These are phyloP conservation scores for Saturnispora silvae DNA, from an alignment of 805 yeast species.

Conservation along the genomic window DNA sequence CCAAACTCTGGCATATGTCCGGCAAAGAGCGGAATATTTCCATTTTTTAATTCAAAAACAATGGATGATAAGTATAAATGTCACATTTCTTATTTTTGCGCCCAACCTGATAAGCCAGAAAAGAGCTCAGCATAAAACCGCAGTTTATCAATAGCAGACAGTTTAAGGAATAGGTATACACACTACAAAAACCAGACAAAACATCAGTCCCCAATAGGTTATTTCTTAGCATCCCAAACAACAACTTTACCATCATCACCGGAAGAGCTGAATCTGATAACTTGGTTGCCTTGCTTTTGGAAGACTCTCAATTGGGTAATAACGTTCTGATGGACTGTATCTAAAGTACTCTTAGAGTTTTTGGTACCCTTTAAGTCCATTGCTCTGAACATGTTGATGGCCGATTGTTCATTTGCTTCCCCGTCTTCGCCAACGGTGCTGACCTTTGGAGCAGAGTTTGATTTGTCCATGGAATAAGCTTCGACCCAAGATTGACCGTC, in stretches of 20 bases:
- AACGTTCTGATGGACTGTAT: slow-evolving; percentile 86
- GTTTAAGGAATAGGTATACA: no score
- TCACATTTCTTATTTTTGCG: no score
- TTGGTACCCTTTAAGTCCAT: slow-evolving; percentile 86
- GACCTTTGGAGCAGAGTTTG: slow-evolving; percentile 29
- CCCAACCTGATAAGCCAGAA: no score
- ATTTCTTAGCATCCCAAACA: slow-evolving; percentile 50
- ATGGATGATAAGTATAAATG: not conserved
- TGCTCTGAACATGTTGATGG: slow-evolving; percentile 89
- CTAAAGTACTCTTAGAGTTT: slow-evolving; percentile 37
- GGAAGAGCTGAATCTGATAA: slow-evolving; percentile 56
- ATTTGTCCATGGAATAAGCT: slow-evolving; percentile 55
- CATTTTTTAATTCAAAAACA: not conserved
- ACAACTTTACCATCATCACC: slow-evolving; percentile 93
- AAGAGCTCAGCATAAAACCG: no score
- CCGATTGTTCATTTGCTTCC: slow-evolving; percentile 73
- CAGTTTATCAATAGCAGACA: no score
- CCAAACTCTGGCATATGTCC: not conserved
- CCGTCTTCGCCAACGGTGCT: slow-evolving; percentile 51
- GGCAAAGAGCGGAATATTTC: slow-evolving; percentile 3
- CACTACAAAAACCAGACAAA: no score
- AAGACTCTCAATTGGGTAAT: slow-evolving; percentile 55
- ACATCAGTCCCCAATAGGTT: no score
- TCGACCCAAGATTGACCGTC: slow-evolving; percentile 62
- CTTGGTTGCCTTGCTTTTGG: slow-evolving; percentile 32